Percentiles rank a stretch among this genome's conserved stretches.
phyloP scores from a whole-genome alignment of 257 asterid species.

The Rauvolfia tetraphylla region DNA sequence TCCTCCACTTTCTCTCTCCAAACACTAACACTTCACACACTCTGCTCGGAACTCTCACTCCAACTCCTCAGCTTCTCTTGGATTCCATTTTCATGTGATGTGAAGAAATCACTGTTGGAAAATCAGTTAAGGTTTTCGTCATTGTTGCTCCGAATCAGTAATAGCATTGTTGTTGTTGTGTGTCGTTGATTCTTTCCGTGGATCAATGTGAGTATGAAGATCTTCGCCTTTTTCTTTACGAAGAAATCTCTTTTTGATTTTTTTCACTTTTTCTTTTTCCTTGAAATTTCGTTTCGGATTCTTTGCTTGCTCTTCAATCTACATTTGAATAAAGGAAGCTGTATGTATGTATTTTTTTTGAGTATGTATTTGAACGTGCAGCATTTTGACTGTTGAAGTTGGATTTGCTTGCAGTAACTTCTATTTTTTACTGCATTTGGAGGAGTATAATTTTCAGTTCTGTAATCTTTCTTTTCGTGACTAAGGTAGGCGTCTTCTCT shows the following conservation, averaged over 20 bases:
- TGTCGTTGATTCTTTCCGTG: constrained; percentile 33
- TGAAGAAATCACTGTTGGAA: no score
- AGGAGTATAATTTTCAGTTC: background rate
- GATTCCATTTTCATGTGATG: constrained; percentile 2
- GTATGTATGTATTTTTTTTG: no score
- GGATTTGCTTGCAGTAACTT: background rate
- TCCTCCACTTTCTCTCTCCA: background rate
- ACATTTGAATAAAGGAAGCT: background rate
- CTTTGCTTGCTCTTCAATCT: constrained; percentile 21
- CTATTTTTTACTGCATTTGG: constrained; percentile 1
- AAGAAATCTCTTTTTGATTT: constrained; percentile 6
- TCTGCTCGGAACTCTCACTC: background rate
- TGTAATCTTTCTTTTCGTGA: background rate
- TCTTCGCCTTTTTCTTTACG: constrained; percentile 29
- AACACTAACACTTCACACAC: background rate
- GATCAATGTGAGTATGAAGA: constrained; percentile 38
- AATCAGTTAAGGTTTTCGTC: no score
- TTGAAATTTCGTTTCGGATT: constrained; percentile 8
- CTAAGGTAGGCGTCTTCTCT: no score
- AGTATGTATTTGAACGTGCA: background rate
- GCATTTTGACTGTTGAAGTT: background rate
- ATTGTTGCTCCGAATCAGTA: background rate
- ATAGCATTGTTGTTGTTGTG: background rate
- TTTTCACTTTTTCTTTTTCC: no score
- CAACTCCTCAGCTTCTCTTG: constrained; percentile 1